Evolutionary conservation across 768 basidiomycete species (phyloP).

Genomic region (Favolaschia claudopus): DNA sequence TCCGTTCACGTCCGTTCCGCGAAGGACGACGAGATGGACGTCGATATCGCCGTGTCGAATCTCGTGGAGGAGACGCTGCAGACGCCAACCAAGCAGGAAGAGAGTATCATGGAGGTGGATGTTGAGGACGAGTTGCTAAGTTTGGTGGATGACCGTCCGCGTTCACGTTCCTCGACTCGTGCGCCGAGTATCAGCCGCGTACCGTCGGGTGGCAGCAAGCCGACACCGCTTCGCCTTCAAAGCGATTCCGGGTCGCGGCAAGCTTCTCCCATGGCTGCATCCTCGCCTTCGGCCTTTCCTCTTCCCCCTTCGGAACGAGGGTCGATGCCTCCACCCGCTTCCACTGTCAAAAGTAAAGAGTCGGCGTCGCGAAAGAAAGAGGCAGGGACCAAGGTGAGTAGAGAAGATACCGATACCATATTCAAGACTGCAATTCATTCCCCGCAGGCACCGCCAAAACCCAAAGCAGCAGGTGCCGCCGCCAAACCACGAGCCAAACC

Average conservation of each 20-base stretch:
- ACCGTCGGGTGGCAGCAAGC: constrained; percentile 15
- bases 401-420: background rate
- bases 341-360: constrained; percentile 41
- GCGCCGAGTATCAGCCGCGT: constrained; percentile 19
- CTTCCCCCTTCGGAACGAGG: constrained; percentile 50
- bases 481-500: constrained; percentile 26
- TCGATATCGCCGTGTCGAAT: constrained; percentile 52
- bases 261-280: constrained; percentile 17
- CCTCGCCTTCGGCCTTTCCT: constrained; percentile 26
- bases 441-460: constrained; percentile 41
- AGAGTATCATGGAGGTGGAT: constrained; percentile 46
- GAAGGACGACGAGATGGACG: constrained; percentile 50
- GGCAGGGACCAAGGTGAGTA: constrained; percentile 45
- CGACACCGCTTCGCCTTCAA: constrained; percentile 15
- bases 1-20: constrained; percentile 39
- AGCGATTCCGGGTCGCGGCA: constrained; percentile 17
- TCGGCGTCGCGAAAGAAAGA: constrained; percentile 48
- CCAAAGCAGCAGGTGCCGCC: constrained; percentile 36
- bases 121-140: constrained; percentile 76
- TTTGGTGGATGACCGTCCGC: constrained; percentile 63
- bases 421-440: background rate
- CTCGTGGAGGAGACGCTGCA: constrained; percentile 53
- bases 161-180: constrained; percentile 26
- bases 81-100: constrained; percentile 32
- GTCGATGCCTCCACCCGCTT: constrained; percentile 66